Evolutionary conservation across 768 basidiomycete species (phyloP).

Genomic region (Hemileccinum rubropunctum): DNA sequence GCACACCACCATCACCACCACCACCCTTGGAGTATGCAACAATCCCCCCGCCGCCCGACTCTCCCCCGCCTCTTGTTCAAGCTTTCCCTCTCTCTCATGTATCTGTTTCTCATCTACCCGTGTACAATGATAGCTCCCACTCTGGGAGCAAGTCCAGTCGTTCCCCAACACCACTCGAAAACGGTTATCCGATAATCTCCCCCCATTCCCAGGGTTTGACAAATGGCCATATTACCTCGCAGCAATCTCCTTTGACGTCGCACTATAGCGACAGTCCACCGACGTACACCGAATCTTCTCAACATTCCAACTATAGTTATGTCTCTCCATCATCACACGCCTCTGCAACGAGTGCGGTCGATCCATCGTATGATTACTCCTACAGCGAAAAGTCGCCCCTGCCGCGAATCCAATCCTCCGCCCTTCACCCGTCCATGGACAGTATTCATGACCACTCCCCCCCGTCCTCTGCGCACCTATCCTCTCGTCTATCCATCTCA

Average conservation of each 20-base stretch:
- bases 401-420: constrained; percentile 29
- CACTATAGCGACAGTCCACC: constrained; percentile 32
- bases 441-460: constrained; percentile 30
- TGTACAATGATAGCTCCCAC: constrained; percentile 27
- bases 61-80: constrained; percentile 52
- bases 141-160: constrained; percentile 39
- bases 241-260: constrained; percentile 29
- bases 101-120: background rate
- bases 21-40: constrained; percentile 47
- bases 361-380: constrained; percentile 29
- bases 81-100: constrained; percentile 30
- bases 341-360: constrained; percentile 26
- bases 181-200: constrained; percentile 35
- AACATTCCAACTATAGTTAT: constrained; percentile 31
- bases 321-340: constrained; percentile 25
- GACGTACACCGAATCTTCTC: constrained; percentile 30
- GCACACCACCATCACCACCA: constrained; percentile 31
- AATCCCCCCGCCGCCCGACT: constrained; percentile 47
- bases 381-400: constrained; percentile 31
- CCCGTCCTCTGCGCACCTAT: constrained; percentile 29
- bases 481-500: constrained; percentile 58
- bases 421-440: constrained; percentile 27
- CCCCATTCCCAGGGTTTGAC: constrained; percentile 34
- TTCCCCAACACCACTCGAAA: constrained; percentile 46
- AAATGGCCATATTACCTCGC: constrained; percentile 32